Base-by-base conservation (phyloP, 1,284 basidiomycete genomes). In the Moesziomyces sp. region DNA sequence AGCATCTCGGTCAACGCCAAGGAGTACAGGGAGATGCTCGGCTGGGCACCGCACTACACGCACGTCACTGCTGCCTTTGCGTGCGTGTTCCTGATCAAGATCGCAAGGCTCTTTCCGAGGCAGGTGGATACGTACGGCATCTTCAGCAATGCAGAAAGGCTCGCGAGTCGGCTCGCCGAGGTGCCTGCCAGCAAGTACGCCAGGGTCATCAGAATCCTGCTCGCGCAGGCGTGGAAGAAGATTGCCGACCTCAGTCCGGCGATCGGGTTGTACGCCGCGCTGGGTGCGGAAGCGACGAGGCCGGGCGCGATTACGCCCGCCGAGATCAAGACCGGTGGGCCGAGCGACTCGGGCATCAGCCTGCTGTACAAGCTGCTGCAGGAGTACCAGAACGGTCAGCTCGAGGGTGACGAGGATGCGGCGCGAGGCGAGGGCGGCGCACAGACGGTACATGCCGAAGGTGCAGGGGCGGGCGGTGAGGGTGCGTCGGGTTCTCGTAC, bases 41-140 rank as follows among this genome's bases (percentile, higher is more conserved):
- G 55, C 88, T 95, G 95, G 84, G 93, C 94, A 0, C 93, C 94
- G 19, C 94, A 96, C 82, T 94, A 96, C 82, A 92, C 90, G 74
- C 89, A 96, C 53, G 94, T 94, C 59, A 94, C 92, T 0, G 91
- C 93, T 19, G 92, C 93, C 1, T 97, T 97, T 84, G 93, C 93
- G 8, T 93, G 92, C 4, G 88, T 96, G 14, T 96, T 95, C 86
- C 86, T 97, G 30, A 88, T 97, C 70, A 96, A 97, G 86, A 93
- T 93, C 89, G 92, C 91, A 52, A 91, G 90, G 76, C 87, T 94
- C 21, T 94, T 93, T 86, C 92, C 92, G 0, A 85, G 89, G 11
- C 92, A 93, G 77, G 86, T 93, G 50, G 92, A 94, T 82, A 86
- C 93, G 35, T 87, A 85, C 35, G 88, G 88, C 5, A 92, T 93